A percentile compares a stretch with the other conserved stretches of the same genome.
phyloP scores from a whole-genome alignment of 768 basidiomycete genomes.

The Naematelia aurantialba region DNA sequence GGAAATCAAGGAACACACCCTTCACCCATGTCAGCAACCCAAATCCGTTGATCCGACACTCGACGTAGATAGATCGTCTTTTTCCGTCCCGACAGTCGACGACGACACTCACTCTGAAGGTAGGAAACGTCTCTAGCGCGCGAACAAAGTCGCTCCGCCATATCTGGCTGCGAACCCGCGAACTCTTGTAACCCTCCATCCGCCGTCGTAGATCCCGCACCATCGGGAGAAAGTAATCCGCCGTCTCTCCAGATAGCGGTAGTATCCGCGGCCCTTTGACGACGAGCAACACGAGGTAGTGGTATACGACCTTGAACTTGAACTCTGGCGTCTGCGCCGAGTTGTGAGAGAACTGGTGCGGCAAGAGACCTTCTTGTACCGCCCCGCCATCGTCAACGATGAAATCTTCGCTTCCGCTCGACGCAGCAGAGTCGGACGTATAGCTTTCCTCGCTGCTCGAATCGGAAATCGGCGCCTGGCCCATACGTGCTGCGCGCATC shows the following conservation, averaged over 20 bases:
- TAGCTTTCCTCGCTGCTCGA: constrained; percentile 9
- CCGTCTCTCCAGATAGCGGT: constrained; percentile 25
- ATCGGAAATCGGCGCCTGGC: constrained; percentile 11
- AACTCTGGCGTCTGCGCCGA: constrained; percentile 61
- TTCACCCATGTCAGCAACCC: neutral
- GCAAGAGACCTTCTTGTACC: constrained; percentile 44
- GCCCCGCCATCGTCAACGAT: constrained; percentile 52
- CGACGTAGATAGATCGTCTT: neutral
- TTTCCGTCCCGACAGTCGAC: neutral
- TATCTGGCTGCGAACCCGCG: constrained; percentile 75
- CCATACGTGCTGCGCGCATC: constrained; percentile 23
- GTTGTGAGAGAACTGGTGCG: constrained; percentile 45
- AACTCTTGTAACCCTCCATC: constrained; percentile 66
- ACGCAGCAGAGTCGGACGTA: constrained; percentile 9
- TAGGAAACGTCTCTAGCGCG: constrained; percentile 64
- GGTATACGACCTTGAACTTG: constrained; percentile 79
- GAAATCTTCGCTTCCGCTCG: constrained; percentile 37
- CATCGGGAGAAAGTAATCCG: constrained; percentile 37
- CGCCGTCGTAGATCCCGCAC: constrained; percentile 47
- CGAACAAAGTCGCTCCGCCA: constrained; percentile 72
- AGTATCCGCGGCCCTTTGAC: constrained; percentile 51
- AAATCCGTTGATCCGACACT: neutral
- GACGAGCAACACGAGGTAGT: constrained; percentile 78
- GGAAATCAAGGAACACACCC: constrained; percentile 54
- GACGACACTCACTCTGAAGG: constrained; percentile 55